A percentile compares a stretch with the other conserved stretches of the same genome.
Conservation (phyloP, 2,329 filamentous ascomycete species). For the Ceratocystis alfenasii region DNA sequence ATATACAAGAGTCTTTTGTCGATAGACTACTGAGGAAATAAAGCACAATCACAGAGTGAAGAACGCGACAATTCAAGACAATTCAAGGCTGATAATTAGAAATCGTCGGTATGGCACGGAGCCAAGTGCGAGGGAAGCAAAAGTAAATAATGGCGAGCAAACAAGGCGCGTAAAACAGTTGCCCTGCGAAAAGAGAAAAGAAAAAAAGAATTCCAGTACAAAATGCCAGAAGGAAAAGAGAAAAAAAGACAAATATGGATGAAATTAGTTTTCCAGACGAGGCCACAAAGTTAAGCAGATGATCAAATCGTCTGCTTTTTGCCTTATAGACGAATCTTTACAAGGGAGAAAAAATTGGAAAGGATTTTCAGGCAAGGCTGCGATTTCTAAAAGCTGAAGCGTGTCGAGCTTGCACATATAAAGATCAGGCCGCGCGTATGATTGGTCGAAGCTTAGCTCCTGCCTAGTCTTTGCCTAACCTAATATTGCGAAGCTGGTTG, state of each 20-base stretch:
- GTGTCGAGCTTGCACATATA: neutral
- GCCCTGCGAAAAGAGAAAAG: neutral
- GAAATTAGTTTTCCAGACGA: neutral
- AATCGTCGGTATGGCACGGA: neutral
- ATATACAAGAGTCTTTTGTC: neutral
- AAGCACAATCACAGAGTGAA: neutral
- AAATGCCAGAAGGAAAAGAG: too few relatives aligned
- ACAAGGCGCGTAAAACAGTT: constrained; percentile 6
- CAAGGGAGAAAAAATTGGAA: neutral
- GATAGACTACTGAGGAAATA: neutral
- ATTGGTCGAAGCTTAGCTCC: constrained; percentile 4
- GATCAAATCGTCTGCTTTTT: neutral
- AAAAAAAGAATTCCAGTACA: neutral
- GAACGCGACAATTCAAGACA: neutral
- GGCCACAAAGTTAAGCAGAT: neutral
- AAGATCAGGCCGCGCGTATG: neutral
- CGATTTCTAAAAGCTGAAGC: neutral
- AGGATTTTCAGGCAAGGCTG: constrained; percentile 9
- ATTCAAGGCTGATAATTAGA: neutral
- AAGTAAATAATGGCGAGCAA: neutral
- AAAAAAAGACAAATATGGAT: neutral
- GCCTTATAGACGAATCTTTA: neutral
- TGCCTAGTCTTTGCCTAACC: neutral
- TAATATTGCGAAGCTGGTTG: neutral
- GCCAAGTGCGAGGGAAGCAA: neutral